Evolutionary conservation across 441 rosid genomes (phyloP), one percentile per base, ranked within the genome.

Genomic region (Pelargonium citronellum): DNA sequence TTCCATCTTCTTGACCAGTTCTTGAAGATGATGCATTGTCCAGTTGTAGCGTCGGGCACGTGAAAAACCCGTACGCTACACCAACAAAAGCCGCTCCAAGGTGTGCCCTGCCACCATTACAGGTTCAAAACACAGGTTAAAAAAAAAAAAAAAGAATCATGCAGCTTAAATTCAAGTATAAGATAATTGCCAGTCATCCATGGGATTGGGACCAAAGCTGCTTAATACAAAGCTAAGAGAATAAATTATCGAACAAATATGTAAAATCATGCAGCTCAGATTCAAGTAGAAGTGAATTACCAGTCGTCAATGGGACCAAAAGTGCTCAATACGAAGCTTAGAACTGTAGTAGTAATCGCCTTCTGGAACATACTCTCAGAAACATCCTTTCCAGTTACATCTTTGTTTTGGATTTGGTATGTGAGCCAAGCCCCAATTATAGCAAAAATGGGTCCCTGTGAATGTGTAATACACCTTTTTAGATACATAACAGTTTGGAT

Each of bases 341-440:
- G 79, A 51, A 83, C 91, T 10, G 94, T 79, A 64, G 80, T 74
- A 24, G 89, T 70, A 66, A 89, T 76, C 60, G 97, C 96, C 77
- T 89, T 89, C 73, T 82, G 90, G 79, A 82, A 86, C 89, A 87
- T 55, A 24, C 79, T 85, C 8, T 89, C 91, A 0, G 79, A 73
- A 58, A 75, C 80, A 51, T 84, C 86, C 67, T 79, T 85, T 51
- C 78, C 67, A 34, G 76, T 75, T 64, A 79, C 78, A 69, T 77
- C 89, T 71, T 83, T 88, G 84, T 85, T 86, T 74, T 87, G 96
- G 62, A 44, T 30, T 68, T 89, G 92, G 72, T 85, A 86, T 2
- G 87, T 83, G 6, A 89, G 88, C 94, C 97, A 89, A 30, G 97
- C 94, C 73, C 97, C 96, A 67, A 91, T 88, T 69, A 91, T 67